phyloP scores from a whole-genome alignment of 352 stramenopile species.

The Blastocystis sp. region DNA sequence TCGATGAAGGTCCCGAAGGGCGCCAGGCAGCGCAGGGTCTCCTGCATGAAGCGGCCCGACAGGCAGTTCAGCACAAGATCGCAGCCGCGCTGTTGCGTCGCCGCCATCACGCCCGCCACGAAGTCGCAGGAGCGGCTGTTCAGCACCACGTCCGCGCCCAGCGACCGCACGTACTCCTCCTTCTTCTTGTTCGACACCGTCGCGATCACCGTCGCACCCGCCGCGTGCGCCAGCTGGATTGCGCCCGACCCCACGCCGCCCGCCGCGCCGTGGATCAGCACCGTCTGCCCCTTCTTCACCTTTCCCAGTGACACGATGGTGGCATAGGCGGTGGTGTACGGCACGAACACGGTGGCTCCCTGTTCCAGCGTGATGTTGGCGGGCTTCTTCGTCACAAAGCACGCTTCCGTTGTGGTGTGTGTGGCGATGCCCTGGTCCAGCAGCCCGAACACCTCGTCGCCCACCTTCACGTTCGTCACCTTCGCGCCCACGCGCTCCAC shows the following conservation, averaged over 20 bases:
- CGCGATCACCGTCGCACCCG: constrained; percentile 63
- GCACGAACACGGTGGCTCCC: constrained; percentile 31
- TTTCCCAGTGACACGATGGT: constrained; percentile 49
- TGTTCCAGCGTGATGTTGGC: constrained; percentile 54
- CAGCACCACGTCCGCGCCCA: constrained; percentile 44
- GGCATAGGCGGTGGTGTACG: constrained; percentile 66
- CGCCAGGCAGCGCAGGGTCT: constrained; percentile 28
- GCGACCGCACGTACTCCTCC: constrained; percentile 49
- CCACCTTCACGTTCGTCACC: constrained; percentile 51
- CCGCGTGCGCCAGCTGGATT: constrained; percentile 42
- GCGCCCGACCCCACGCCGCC: constrained; percentile 61
- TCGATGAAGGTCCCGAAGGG: constrained; percentile 67
- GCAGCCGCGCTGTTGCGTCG: constrained; percentile 12
- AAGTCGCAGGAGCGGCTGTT: constrained; percentile 59
- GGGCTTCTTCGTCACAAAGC: constrained; percentile 13
- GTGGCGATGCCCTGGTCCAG: constrained; percentile 47
- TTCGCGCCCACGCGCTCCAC: constrained; percentile 53
- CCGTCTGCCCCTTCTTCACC: constrained; percentile 5
- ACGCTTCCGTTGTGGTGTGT: constrained; percentile 33
- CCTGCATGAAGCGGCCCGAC: constrained; percentile 49
- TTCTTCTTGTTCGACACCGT: constrained; percentile 67
- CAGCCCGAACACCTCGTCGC: constrained; percentile 58
- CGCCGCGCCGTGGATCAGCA: constrained; percentile 66
- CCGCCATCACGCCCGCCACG: constrained; percentile 5
- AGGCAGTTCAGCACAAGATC: constrained; percentile 67